phyloP scores from a whole-genome alignment of 2,329 filamentous ascomycete genomes.

The Corniculantispora saksenae region DNA sequence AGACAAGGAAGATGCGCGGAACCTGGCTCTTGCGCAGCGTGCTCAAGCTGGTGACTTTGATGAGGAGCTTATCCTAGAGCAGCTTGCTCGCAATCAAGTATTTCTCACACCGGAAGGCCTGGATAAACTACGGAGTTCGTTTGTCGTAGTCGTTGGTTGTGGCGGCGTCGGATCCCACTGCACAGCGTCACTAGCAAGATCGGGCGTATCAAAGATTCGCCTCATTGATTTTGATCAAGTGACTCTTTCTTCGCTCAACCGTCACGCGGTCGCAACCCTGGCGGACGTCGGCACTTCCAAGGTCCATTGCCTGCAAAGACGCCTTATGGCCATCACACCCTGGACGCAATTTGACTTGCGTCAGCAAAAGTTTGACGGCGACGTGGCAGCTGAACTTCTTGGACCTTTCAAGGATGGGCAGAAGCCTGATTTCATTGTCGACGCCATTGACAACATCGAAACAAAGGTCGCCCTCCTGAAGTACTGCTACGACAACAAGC shows the following conservation, averaged over 20 bases:
- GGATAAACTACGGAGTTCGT: constrained; percentile 74
- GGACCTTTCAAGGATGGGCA: constrained; percentile 63
- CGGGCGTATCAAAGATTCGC: constrained; percentile 83
- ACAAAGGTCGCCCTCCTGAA: constrained; percentile 89
- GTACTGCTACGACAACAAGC: constrained; percentile 76
- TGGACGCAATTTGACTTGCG: constrained; percentile 89
- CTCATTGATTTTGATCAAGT: constrained; percentile 98
- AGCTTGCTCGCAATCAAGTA: constrained; percentile 87
- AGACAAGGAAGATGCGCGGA: constrained; percentile 63
- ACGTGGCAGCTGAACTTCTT: constrained; percentile 66
- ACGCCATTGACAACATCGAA: constrained; percentile 98
- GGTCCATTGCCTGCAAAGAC: constrained; percentile 77
- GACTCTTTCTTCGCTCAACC: constrained; percentile 87
- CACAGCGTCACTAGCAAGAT: constrained; percentile 79
- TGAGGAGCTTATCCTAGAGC: constrained; percentile 86
- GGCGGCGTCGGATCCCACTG: constrained; percentile 96
- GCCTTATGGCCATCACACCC: constrained; percentile 82
- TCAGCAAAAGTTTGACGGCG: constrained; percentile 77
- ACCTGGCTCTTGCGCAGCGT: constrained; percentile 57
- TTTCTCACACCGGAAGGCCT: constrained; percentile 86
- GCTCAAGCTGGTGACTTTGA: constrained; percentile 66
- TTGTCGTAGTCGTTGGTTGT: constrained; percentile 87
- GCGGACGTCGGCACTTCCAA: constrained; percentile 93
- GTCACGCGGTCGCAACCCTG: constrained; percentile 92
- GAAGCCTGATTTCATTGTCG: constrained; percentile 84